Base-by-base conservation (phyloP, 192 early-diverging fungal species). In the Linnemannia hyalina region DNA sequence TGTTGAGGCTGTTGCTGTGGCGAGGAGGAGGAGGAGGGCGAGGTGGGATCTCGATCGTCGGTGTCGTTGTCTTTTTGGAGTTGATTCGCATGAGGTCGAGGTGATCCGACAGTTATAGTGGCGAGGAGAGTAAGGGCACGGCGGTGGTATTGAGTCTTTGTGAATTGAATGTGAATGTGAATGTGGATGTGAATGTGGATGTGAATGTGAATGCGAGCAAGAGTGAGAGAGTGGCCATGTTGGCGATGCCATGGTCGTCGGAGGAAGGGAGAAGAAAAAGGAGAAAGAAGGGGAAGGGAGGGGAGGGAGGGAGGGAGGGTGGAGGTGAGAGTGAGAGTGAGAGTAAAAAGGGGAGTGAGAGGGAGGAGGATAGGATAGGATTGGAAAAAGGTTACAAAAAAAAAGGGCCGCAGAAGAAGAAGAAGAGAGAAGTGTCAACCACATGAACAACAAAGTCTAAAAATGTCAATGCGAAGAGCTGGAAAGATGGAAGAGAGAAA, bases 31-130 rank as follows among this genome's bases (percentile, higher is more conserved):
- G 55, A 77, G 35, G 18, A 32, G 23, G 38, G 23, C 3, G 71
- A 49, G 46, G 16, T 70, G 44, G 2, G 20, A 40, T 68, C 40
- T 57, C 60, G 73, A 55, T 73, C 29, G 80, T 47, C 35, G 63
- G 75, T 42, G 46, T 82, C 23, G 32, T 71, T 47, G 38, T 73
- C 49, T 40, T 72, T 65, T 40, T 72, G 42, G 68, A 35, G 22
- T 29, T 65, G 70, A n/a, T 40, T 47, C 46, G 70, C 15, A 16
- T 57, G 47, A 36, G 47, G 65, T 47, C 41, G 73, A 15, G 1
- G 78, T 35, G 63, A 18, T 41, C 22, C 13, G 46, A 10, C 41
- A 29, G n/a, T n/a, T 11, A 29, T 11, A 38, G 16, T 68, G 29
- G 52, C 36, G 40, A 42, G 35, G 75, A 18, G 20, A 52, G 20